Conservation (phyloP, 1,139 yeast genomes). For the Candida sojae region DNA sequence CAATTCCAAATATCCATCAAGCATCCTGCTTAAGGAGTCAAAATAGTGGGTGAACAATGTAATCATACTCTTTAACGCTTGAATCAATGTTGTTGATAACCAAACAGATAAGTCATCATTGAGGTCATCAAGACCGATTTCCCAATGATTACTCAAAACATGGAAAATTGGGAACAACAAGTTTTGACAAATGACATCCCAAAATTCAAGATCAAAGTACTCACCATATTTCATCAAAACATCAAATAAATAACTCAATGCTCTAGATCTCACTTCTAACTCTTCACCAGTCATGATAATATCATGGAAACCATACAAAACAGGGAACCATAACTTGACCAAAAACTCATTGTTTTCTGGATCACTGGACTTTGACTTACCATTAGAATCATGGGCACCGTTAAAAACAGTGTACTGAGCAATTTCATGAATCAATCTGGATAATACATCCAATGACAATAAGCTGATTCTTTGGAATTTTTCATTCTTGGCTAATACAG, state of each 20-base stretch:
- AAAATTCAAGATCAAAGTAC: slow-evolving; percentile 69
- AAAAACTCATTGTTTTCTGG: slow-evolving; percentile 37
- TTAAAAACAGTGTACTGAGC: slow-evolving; percentile 40
- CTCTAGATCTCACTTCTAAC: slow-evolving; percentile 89
- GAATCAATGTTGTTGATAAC: slow-evolving; percentile 94
- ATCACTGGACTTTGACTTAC: slow-evolving; percentile 15
- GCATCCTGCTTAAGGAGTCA: slow-evolving; percentile 66
- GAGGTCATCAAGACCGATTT: slow-evolving; percentile 55
- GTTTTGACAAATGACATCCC: slow-evolving; percentile 80
- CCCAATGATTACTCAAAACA: slow-evolving; percentile 77
- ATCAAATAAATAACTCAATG: slow-evolving; percentile 80
- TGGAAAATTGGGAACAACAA: slow-evolving; percentile 88
- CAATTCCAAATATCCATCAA: slow-evolving; percentile 76
- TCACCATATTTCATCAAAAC: slow-evolving; percentile 78
- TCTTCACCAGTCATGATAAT: slow-evolving; percentile 94
- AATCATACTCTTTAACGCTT: slow-evolving; percentile 88
- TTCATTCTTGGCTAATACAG: slow-evolving; percentile 82
- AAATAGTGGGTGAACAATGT: slow-evolving; percentile 81
- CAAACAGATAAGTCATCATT: slow-evolving; percentile 87
- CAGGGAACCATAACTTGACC: slow-evolving; percentile 71
- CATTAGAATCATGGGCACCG: slow-evolving; percentile 14
- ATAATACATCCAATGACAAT: slow-evolving; percentile 78
- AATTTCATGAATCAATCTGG: slow-evolving; percentile 60
- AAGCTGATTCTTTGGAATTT: slow-evolving; percentile 79
- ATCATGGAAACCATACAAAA: slow-evolving; percentile 81